Conservation (phyloP, 768 basidiomycete genomes). For the Leccinum subtestaceum region DNA sequence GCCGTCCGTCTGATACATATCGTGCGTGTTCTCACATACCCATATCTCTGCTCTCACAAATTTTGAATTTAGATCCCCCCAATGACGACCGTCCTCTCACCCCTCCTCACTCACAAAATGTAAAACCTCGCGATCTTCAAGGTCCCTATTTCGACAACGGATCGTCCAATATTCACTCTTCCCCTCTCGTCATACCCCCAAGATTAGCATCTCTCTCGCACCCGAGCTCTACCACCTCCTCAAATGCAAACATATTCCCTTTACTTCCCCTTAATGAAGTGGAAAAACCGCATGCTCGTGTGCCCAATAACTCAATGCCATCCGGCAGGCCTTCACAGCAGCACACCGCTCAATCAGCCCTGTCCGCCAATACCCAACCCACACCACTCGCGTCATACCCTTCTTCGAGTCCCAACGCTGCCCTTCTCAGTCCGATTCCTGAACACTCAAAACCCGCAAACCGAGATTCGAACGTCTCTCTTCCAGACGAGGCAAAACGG, state of each 20-base stretch:
- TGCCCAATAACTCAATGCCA: neutral
- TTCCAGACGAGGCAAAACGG: conserved; percentile 74
- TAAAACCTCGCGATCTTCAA: conserved; percentile 9
- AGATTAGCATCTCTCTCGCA: conserved; percentile 23
- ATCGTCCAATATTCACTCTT: neutral
- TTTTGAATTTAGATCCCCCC: conserved; percentile 9
- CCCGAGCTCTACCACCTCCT: conserved; percentile 4
- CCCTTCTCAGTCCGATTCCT: conserved; percentile 23
- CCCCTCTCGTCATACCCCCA: conserved; percentile 20
- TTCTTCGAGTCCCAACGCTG: conserved; percentile 19
- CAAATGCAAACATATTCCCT: conserved; percentile 6
- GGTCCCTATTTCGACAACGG: neutral
- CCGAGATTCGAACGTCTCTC: conserved; percentile 66
- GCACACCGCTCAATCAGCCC: conserved; percentile 5
- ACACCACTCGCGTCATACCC: conserved; percentile 16
- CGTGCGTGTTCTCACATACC: neutral
- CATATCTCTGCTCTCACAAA: neutral
- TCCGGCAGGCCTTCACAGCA: conserved; percentile 11
- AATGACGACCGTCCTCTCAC: conserved; percentile 23
- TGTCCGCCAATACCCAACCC: conserved; percentile 18
- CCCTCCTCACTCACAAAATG: conserved; percentile 18
- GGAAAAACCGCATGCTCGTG: conserved; percentile 7
- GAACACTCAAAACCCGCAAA: conserved; percentile 40
- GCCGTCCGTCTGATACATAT: neutral
- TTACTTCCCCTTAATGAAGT: conserved; percentile 24